Base-by-base conservation (phyloP, 768 basidiomycete species). In the Candolleomyces efflorescens region DNA sequence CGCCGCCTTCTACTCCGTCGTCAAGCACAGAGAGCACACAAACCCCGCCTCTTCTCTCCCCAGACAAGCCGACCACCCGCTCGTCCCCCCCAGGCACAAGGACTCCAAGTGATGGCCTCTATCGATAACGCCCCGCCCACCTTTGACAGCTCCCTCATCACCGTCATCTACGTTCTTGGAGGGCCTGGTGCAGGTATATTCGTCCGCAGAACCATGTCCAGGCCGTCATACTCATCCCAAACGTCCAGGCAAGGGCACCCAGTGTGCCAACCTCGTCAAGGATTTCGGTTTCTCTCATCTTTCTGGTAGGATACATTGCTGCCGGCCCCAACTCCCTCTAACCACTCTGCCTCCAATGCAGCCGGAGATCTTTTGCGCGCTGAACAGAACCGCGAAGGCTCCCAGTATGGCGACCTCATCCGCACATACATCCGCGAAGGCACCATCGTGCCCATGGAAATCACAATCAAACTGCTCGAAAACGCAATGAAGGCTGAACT, bases 281-380 rank as follows among this genome's bases (percentile, higher is more conserved):
- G 89, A 91, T 54, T 95, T 90, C 67, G 80, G 82, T 54, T 98
- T 98, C 70, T 88, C 85, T 64, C 97, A 99, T 76, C 84, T 99
- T 46, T 97, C 94, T 45, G 94, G 94, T 94, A 63, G 64, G 78
- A n/a, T 64, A 55, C 48, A 45, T 47, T 32, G 18, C 53, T 44
- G 43, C 39, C 45, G 9, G n/a, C 39, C 54, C 38, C 53, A 38
- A 26, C 27, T 46, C 37, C 24, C 55, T 12, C 56, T 60, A 57
- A 53, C 49, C 54, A 51, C 45, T n/a, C 11, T 58, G 10, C 7
- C 17, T n/a, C 24, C 18, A 22, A 24, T 22, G 24, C 70, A 93
- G 97, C 97, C 59, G 97, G 97, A n/a, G 97, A 99, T 72, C 87
- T 99, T 27, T 82, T 98, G 20, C 90, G 97, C 60, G 94, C 90